phyloP scores from a whole-genome alignment of 257 asterid genomes.

The Solanum acaule region DNA sequence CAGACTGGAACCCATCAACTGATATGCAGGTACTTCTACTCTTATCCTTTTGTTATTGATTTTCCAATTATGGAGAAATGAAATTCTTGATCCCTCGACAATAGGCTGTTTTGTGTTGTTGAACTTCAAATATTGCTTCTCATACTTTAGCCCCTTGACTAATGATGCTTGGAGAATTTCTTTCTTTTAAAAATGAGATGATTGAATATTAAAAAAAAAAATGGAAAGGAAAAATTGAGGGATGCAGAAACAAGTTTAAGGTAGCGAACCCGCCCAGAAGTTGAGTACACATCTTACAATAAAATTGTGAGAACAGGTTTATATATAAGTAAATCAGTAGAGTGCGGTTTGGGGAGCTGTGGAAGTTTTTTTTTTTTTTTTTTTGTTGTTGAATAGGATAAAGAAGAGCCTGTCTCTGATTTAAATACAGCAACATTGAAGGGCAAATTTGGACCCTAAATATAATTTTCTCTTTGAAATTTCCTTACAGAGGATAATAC shows the following conservation, averaged over 20 bases:
- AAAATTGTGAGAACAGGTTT: not conserved
- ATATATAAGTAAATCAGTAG: not conserved
- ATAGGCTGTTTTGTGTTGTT: not conserved
- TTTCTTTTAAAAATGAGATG: not conserved
- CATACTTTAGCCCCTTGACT: not conserved
- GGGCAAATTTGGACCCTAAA: not conserved
- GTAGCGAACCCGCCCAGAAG: not conserved
- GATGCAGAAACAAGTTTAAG: not conserved
- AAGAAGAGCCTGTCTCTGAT: not conserved
- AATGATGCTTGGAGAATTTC: not conserved
- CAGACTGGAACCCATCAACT: conserved; percentile 99
- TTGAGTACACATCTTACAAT: not conserved
- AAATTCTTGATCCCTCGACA: not conserved
- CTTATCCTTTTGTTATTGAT: not conserved
- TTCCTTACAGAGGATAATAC: not conserved
- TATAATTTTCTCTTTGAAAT: not conserved
- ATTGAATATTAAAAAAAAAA: not conserved
- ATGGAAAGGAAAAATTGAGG: not conserved
- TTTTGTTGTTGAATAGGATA: not conserved
- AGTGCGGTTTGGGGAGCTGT: not conserved
- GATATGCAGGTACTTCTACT: conserved; percentile 70
- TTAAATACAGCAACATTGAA: not conserved
- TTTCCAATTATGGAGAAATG: not conserved
- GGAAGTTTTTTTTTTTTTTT: not conserved
- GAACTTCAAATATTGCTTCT: not conserved